Conservation (phyloP, 2,329 filamentous ascomycete species). For the Diaporthe ilicicola region DNA sequence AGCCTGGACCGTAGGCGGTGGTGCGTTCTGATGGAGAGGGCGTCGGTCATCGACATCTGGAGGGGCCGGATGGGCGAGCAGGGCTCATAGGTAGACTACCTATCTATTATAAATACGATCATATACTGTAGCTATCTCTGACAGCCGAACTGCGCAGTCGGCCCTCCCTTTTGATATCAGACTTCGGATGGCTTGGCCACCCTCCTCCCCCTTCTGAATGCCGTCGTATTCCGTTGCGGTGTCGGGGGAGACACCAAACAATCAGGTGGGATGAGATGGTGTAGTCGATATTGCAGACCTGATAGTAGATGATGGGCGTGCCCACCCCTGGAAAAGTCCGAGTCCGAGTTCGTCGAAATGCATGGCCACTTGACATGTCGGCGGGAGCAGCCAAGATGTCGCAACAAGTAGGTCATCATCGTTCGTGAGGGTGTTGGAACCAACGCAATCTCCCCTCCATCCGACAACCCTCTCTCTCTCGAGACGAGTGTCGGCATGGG, state of each 20-base stretch:
- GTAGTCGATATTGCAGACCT: slow-evolving; percentile 15
- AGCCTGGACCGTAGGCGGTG: not conserved
- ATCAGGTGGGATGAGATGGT: not conserved
- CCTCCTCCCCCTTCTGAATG: not conserved
- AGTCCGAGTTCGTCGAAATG: not conserved
- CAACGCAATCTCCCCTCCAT: not conserved
- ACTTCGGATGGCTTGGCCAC: too few relatives aligned
- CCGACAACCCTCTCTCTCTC: not conserved
- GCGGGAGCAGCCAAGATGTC: not conserved
- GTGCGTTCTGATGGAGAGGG: not conserved
- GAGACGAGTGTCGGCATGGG: not conserved
- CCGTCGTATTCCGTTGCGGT: slow-evolving; percentile 11
- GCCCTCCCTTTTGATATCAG: not conserved
- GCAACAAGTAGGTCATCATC: slow-evolving; percentile 7
- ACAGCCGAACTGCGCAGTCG: not conserved
- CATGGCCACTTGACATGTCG: not conserved
- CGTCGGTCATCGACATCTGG: not conserved
- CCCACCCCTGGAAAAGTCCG: not conserved
- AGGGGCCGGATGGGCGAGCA: not conserved
- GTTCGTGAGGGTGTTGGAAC: slow-evolving; percentile 7
- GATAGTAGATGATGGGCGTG: not conserved
- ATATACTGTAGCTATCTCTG: not conserved
- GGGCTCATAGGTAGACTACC: too few relatives aligned
- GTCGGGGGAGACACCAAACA: not conserved
- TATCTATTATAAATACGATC: not conserved